Conservation (phyloP, 1,284 basidiomycete species). For the Pulveroboletus sp. region DNA sequence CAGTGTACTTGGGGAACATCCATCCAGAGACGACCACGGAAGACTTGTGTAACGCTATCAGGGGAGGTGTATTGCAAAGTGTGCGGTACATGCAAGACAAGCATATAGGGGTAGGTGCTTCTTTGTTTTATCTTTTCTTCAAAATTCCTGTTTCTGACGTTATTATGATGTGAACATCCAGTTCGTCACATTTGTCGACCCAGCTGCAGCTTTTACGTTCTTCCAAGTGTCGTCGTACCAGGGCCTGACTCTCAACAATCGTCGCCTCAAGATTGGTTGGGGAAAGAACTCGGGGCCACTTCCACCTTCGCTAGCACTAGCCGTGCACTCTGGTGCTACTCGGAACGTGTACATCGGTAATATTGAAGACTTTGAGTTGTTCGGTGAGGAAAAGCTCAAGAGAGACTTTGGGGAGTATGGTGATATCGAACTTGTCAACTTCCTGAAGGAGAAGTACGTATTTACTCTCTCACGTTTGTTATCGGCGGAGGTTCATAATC, state of each 20-base stretch:
- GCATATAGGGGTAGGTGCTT: conserved; percentile 78
- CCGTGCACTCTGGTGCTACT: conserved; percentile 88
- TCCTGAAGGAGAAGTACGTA: conserved; percentile 87
- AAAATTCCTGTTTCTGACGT: conserved; percentile 3
- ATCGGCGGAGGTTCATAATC: neutral
- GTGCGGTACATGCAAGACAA: conserved; percentile 92
- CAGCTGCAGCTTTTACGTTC: conserved; percentile 87
- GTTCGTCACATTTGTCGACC: conserved; percentile 92
- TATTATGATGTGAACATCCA: conserved; percentile 33
- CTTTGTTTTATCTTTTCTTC: neutral
- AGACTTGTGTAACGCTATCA: conserved; percentile 91
- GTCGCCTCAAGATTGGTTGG: conserved; percentile 93
- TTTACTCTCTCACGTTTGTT: neutral
- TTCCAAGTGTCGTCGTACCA: conserved; percentile 87
- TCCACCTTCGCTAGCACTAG: conserved; percentile 78
- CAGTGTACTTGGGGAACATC: conserved; percentile 92
- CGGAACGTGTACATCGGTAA: conserved; percentile 94
- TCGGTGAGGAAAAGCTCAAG: conserved; percentile 83
- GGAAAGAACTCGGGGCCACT: conserved; percentile 89
- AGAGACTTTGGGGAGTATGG: conserved; percentile 91
- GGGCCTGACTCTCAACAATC: conserved; percentile 86
- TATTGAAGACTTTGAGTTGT: conserved; percentile 88
- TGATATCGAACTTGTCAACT: conserved; percentile 94
- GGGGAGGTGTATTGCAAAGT: conserved; percentile 89
- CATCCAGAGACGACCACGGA: conserved; percentile 91